A percentile compares a stretch with the other conserved stretches of the same genome.
phyloP scores from a whole-genome alignment of 83 land plant genomes.

The Isoetes engelmannii region DNA sequence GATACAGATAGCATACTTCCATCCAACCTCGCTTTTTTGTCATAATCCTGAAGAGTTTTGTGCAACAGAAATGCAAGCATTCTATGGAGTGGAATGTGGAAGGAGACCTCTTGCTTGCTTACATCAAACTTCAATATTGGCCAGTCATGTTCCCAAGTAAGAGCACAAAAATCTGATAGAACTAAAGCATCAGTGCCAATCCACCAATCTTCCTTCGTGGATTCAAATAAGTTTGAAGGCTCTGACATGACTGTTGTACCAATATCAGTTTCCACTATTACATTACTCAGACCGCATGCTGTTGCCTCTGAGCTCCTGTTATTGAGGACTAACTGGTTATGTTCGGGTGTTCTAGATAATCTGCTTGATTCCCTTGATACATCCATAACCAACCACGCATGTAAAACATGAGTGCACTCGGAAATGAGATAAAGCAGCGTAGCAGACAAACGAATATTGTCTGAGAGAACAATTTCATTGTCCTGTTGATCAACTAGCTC shows the following conservation, averaged over 20 bases:
- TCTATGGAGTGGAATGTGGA: slow-evolving; percentile 88
- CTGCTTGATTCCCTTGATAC: slow-evolving; percentile 18
- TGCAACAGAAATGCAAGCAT: slow-evolving; percentile 59
- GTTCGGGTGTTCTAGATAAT: slow-evolving; percentile 1
- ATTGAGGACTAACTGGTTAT: not conserved
- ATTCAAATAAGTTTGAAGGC: slow-evolving; percentile 1
- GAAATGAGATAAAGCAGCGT: slow-evolving; percentile 41
- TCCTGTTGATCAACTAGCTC: too few species aligned
- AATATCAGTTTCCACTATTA: not conserved
- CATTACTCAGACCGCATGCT: too few species aligned
- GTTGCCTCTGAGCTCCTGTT: too few species aligned
- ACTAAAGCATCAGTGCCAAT: slow-evolving; percentile 18
- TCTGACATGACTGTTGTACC: slow-evolving; percentile 9
- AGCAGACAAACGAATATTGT: slow-evolving; percentile 3
- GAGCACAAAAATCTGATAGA: slow-evolving; percentile 3
- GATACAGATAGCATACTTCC: slow-evolving; percentile 2
- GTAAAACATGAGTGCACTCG: slow-evolving; percentile 66
- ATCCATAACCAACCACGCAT: slow-evolving; percentile 49
- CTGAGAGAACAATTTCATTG: too few species aligned
- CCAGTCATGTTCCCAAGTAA: slow-evolving; percentile 53
- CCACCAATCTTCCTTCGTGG: slow-evolving; percentile 20
- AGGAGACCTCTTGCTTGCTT: slow-evolving; percentile 74
- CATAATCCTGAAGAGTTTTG: slow-evolving; percentile 46
- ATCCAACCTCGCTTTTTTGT: not conserved
- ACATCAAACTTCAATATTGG: slow-evolving; percentile 67